Evolutionary conservation across 2,329 filamentous ascomycete genomes (phyloP), one percentile per base, ranked within the genome.

Genomic region (Aphanocladium album): DNA sequence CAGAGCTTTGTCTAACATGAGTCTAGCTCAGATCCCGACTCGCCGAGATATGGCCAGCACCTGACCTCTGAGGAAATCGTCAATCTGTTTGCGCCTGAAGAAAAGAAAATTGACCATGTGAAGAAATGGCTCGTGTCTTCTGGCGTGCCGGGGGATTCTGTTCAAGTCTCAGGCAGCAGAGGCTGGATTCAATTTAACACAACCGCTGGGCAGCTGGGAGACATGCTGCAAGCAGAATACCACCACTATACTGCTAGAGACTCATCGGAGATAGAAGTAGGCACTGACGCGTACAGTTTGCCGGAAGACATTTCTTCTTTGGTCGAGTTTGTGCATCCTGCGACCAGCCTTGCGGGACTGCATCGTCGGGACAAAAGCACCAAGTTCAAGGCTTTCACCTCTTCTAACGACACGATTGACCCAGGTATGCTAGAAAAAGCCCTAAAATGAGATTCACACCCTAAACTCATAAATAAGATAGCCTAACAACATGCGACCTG

Each of bases 151-250:
- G 66, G 69, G 2, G 71, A 73, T 2, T 76, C 80, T 5, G 73
- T 86, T 53, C 72, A 72, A 43, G 75, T 82, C 49, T 81, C 82
- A 0, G 73, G 75, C 35, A 79, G 78, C 16, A 76, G 77, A 77
- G 46, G 33, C 59, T 85, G 82, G 64, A 49, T 65, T 5, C 21
- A 58, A 12, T 65, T 65, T 37, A 53, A 64, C 9, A 55, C 61
- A 5, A 62, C 59, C 23, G 57, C 58, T 23, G 45, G 52, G 17
- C 27, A 62, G 35, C 76, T 79, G 7, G 82, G 85, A 66, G 67
- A 70, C n/a, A 73, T 85, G 19, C 75, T 85, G 50, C 74, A 76
- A 62, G 77, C 82, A 4, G 73, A 81, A 61, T 84, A 82, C 66
- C 76, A 83, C 63, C 68, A 78, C 46, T 83, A 80, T 66, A 71